phyloP scores from a whole-genome alignment of 805 yeast species.

The Pichia paraexigua region DNA sequence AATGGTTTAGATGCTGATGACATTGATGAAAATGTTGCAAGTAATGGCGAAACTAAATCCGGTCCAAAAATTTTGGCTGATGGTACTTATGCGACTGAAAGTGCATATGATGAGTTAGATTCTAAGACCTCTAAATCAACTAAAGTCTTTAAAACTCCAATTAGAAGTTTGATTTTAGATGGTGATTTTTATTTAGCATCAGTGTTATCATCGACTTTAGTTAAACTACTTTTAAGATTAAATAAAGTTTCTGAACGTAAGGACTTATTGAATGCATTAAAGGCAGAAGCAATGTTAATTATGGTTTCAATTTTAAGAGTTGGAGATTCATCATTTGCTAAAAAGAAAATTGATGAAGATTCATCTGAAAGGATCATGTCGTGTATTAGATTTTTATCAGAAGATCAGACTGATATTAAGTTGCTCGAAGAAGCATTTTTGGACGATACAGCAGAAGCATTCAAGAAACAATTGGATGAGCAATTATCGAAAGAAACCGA shows the following conservation, averaged over 20 bases:
- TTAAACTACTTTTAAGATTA: conserved; percentile 77
- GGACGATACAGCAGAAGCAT: conserved; percentile 83
- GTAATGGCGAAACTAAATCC: conserved; percentile 25
- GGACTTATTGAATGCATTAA: conserved; percentile 66
- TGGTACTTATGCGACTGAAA: conserved; percentile 97
- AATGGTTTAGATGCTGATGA: conserved; percentile 12
- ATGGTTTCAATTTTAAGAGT: conserved; percentile 87
- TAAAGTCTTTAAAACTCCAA: conserved; percentile 44
- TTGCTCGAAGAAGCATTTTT: conserved; percentile 61
- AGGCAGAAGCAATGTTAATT: conserved; percentile 90
- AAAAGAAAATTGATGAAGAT: conserved; percentile 86
- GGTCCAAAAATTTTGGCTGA: conserved; percentile 93
- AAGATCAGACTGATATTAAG: conserved; percentile 43
- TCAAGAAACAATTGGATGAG: conserved; percentile 55
- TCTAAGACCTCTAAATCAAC: conserved; percentile 30
- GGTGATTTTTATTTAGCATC: conserved; percentile 92
- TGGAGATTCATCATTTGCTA: conserved; percentile 64
- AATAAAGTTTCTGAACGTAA: conserved; percentile 44
- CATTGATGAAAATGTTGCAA: conserved; percentile 1
- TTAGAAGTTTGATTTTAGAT: conserved; percentile 70
- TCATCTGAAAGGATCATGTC: conserved; percentile 88
- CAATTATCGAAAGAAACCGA: conserved; percentile 51
- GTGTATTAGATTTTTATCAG: conserved; percentile 75
- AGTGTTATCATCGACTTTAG: conserved; percentile 78
- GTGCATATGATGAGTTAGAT: conserved; percentile 51